A percentile compares a stretch with the other conserved stretches of the same genome.
Conservation (phyloP, 768 basidiomycete species). For the Harrya chromipes region DNA sequence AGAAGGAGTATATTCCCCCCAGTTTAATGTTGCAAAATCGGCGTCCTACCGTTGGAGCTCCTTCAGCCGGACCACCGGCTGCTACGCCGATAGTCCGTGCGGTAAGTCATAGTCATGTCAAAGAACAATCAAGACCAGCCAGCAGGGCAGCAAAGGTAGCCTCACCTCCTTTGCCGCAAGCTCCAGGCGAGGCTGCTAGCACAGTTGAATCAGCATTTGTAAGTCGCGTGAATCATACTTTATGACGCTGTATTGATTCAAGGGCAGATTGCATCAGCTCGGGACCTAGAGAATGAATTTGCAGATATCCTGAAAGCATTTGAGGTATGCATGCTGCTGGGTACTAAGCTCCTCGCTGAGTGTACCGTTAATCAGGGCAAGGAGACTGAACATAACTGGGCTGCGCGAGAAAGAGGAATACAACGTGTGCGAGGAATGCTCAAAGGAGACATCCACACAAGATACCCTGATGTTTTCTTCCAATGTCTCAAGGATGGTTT, state of each 20-base stretch:
- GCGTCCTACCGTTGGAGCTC: constrained; percentile 42
- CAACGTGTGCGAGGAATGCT: constrained; percentile 85
- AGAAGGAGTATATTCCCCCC: constrained; percentile 71
- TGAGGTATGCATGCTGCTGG: constrained; percentile 49
- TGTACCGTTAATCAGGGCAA: constrained; percentile 60
- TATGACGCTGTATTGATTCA: not conserved
- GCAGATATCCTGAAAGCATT: constrained; percentile 74
- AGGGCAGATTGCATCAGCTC: constrained; percentile 72
- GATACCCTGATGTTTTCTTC: constrained; percentile 74
- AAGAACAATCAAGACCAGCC: constrained; percentile 50
- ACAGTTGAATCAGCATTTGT: constrained; percentile 71
- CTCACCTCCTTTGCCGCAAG: constrained; percentile 42
- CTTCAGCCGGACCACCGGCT: constrained; percentile 21
- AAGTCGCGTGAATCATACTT: constrained; percentile 26
- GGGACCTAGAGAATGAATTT: constrained; percentile 87
- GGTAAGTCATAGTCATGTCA: constrained; percentile 47
- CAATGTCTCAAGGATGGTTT: constrained; percentile 72
- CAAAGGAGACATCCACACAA: constrained; percentile 74
- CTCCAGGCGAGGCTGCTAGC: constrained; percentile 37
- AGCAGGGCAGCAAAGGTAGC: constrained; percentile 54
- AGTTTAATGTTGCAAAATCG: constrained; percentile 59
- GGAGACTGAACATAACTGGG: constrained; percentile 97
- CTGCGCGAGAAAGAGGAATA: constrained; percentile 71
- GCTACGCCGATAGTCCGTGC: constrained; percentile 39
- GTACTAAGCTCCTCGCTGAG: not conserved